Percentiles rank a stretch among this genome's conserved stretches.
These are phyloP conservation scores for Penicillium aurantiogriseum DNA, from an alignment of 2,329 filamentous ascomycete species.

Conservation along the genomic window DNA sequence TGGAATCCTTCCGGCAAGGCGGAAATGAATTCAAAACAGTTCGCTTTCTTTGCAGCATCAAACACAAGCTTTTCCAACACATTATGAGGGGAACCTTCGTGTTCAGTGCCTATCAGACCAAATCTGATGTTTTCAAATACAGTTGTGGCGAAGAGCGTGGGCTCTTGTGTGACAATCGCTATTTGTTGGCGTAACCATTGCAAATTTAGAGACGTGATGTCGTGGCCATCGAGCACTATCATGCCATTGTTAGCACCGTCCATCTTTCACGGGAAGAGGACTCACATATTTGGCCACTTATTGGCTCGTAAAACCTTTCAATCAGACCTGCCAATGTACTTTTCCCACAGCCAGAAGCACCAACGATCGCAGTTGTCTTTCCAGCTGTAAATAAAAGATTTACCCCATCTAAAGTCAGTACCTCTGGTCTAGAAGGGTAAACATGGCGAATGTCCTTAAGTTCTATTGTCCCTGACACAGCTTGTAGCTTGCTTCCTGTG, in stretches of 20 bases:
- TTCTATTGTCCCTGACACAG: neutral
- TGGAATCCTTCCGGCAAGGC: slow-evolving; percentile 5
- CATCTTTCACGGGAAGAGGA: neutral
- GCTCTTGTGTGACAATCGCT: slow-evolving; percentile 80
- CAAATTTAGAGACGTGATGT: slow-evolving; percentile 73
- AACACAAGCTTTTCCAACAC: neutral
- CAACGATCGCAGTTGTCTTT: slow-evolving; percentile 2
- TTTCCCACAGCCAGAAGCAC: slow-evolving; percentile 13
- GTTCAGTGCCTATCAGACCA: neutral
- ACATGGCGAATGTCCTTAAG: neutral
- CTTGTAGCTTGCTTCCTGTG: neutral
- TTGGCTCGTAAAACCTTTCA: slow-evolving; percentile 67
- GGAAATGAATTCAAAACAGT: slow-evolving; percentile 4
- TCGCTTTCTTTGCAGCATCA: neutral
- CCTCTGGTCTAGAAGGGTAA: neutral
- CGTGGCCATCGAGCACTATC: slow-evolving; percentile 63
- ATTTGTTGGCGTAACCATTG: slow-evolving; percentile 90
- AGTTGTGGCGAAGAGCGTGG: slow-evolving; percentile 75
- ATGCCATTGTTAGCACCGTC: neutral
- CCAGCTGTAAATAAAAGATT: neutral
- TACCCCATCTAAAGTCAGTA: neutral
- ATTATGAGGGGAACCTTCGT: neutral
- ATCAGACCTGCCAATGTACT: slow-evolving; percentile 7
- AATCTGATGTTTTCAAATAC: slow-evolving; percentile 74
- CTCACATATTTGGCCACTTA: slow-evolving; percentile 53